Percentiles rank a stretch among this genome's conserved stretches.
These are phyloP conservation scores for Pyricularia grisea DNA, from an alignment of 2,329 filamentous ascomycete species.

Conservation along the genomic window DNA sequence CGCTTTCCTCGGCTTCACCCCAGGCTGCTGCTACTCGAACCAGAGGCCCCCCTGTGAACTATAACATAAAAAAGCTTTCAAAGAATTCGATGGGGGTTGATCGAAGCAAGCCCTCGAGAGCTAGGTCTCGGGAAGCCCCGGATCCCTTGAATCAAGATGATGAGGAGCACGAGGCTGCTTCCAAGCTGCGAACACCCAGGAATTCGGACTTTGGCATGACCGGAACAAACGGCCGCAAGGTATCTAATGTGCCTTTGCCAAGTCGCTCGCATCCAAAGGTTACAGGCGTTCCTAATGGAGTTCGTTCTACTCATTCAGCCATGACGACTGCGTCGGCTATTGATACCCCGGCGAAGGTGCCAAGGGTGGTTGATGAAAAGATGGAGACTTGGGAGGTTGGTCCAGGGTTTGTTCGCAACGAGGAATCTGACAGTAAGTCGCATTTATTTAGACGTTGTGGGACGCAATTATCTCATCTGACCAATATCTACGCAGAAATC, in stretches of 20 bases:
- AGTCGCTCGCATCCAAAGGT: background rate
- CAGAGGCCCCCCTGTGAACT: background rate
- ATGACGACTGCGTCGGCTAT: background rate
- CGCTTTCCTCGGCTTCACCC: background rate
- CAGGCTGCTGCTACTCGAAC: background rate
- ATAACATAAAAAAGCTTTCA: constrained; percentile 2
- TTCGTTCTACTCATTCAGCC: background rate
- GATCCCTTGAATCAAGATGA: background rate
- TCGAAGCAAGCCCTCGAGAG: background rate
- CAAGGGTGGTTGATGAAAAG: constrained; percentile 7
- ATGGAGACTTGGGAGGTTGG: constrained; percentile 28
- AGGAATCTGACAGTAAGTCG: background rate
- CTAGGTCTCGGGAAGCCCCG: background rate
- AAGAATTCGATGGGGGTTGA: background rate
- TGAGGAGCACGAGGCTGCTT: background rate
- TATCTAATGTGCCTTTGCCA: background rate
- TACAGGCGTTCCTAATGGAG: background rate
- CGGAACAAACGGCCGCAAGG: background rate
- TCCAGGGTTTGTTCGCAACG: constrained; percentile 18
- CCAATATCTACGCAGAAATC: constrained; percentile 12
- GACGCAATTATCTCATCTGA: background rate
- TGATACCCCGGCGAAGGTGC: background rate
- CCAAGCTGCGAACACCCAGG: background rate
- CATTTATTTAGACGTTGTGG: background rate
- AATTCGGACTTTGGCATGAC: background rate